Conservation (phyloP, 768 basidiomycete genomes). For the Kwoniella europaea region DNA sequence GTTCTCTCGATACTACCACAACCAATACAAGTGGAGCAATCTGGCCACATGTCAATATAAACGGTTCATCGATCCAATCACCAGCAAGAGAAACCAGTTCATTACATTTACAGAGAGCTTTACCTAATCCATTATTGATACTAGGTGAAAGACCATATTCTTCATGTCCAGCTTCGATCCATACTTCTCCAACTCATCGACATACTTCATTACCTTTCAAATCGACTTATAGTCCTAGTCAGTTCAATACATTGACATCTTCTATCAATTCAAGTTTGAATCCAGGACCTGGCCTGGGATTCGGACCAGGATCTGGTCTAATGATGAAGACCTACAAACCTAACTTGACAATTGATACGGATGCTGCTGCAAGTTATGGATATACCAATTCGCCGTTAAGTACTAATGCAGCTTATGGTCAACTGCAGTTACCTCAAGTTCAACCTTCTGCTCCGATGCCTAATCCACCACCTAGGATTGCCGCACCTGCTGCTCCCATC, state of each 20-base stretch:
- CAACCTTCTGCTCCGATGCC: neutral
- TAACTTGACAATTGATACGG: neutral
- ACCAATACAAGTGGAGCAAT: neutral
- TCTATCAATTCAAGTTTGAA: neutral
- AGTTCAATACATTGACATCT: neutral
- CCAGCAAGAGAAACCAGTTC: neutral
- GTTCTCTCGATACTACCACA: neutral
- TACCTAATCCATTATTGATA: neutral
- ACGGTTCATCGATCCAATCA: neutral
- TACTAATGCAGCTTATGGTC: neutral
- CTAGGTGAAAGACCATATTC: slow-evolving; percentile 2
- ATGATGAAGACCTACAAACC: neutral
- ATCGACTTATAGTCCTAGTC: slow-evolving; percentile 26
- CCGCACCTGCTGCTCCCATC: slow-evolving; percentile 29
- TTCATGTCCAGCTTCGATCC: slow-evolving; percentile 23
- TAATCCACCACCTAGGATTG: slow-evolving; percentile 18
- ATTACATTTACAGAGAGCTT: neutral
- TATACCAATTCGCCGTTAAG: neutral
- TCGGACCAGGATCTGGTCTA: neutral
- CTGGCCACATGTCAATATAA: neutral
- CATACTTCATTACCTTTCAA: slow-evolving; percentile 27
- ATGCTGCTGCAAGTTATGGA: neutral
- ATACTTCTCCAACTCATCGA: slow-evolving; percentile 15
- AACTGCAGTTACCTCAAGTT: neutral
- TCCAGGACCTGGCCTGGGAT: too few relatives aligned